phyloP scores from a whole-genome alignment of 2,329 filamentous ascomycete genomes.

The Aspergillus ustus region DNA sequence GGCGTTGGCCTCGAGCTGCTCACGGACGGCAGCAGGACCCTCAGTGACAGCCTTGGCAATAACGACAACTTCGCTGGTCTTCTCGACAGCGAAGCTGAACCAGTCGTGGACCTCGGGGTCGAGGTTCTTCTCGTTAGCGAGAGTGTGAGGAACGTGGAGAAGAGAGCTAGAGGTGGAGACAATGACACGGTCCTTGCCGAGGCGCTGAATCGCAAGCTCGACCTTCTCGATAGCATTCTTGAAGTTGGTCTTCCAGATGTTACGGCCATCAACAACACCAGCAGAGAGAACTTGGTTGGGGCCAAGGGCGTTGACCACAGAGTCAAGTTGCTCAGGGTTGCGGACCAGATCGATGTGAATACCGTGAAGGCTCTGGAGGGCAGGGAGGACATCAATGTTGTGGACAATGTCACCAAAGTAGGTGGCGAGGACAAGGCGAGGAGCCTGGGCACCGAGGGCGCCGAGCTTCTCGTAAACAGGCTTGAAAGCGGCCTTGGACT shows the following conservation, averaged over 20 bases:
- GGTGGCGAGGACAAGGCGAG: slow-evolving; percentile 87
- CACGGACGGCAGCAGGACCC: slow-evolving; percentile 81
- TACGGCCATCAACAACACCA: slow-evolving; percentile 97
- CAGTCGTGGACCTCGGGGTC: slow-evolving; percentile 91
- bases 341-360: slow-evolving; percentile 96
- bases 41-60: slow-evolving; percentile 98
- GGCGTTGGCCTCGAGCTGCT: slow-evolving; percentile 94
- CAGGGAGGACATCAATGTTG: slow-evolving; percentile 90
- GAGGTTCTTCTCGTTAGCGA: slow-evolving; percentile 98
- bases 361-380: slow-evolving; percentile 73
- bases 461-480: slow-evolving; percentile 89
- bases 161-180: slow-evolving; percentile 97
- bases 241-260: slow-evolving; percentile 99
- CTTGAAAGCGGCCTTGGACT: slow-evolving; percentile 97
- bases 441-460: slow-evolving; percentile 74
- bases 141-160: slow-evolving; percentile 97
- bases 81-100: slow-evolving; percentile 98
- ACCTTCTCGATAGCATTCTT: slow-evolving; percentile 90
- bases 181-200: slow-evolving; percentile 96
- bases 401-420: slow-evolving; percentile 99
- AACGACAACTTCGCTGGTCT: slow-evolving; percentile 84
- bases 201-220: slow-evolving; percentile 88
- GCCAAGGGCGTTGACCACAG: slow-evolving; percentile 80
- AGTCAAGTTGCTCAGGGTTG: slow-evolving; percentile 95
- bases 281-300: slow-evolving; percentile 88